These are phyloP conservation scores for Ganoderma sinense DNA, from an alignment of 1,284 basidiomycete species.

Conservation along the genomic window DNA sequence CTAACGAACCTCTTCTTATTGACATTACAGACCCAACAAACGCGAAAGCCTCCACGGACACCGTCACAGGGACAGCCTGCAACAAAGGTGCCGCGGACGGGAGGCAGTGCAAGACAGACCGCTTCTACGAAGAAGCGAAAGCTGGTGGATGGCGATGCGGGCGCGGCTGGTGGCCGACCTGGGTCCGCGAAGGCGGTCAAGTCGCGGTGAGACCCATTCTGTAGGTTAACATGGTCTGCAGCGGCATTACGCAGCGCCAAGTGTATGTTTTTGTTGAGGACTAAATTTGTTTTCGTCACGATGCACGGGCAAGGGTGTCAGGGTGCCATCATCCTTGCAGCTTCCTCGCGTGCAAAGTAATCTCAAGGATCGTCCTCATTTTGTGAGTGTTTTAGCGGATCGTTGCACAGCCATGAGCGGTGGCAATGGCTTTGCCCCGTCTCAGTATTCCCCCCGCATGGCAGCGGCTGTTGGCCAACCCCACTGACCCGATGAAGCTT, in stretches of 20 bases:
- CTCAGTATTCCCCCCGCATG: too few species aligned
- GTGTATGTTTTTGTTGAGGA: not conserved
- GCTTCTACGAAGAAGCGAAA: conserved; percentile 33
- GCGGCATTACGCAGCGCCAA: not conserved
- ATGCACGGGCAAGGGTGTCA: not conserved
- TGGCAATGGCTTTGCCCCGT: too few species aligned
- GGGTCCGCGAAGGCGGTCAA: conserved; percentile 21
- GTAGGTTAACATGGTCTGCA: not conserved
- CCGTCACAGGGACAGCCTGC: not conserved
- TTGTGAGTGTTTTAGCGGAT: too few species aligned
- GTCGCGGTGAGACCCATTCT: conserved; percentile 9
- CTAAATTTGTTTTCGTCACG: not conserved
- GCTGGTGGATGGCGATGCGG: conserved; percentile 25
- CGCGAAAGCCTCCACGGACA: conserved; percentile 10
- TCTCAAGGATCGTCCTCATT: too few species aligned
- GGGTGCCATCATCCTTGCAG: too few species aligned
- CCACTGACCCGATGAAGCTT: too few species aligned
- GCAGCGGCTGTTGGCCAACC: too few species aligned
- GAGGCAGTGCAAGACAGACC: conserved; percentile 7
- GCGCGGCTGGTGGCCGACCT: conserved; percentile 9
- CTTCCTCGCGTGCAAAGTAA: too few species aligned
- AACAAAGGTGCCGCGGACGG: conserved; percentile 12
- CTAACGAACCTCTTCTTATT: too few species aligned
- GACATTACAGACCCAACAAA: conserved; percentile 1
- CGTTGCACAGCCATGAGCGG: too few species aligned